These are phyloP conservation scores for Symbiodinium pilosum DNA, from an alignment of 73 alveolate genomes.

Conservation along the genomic window DNA sequence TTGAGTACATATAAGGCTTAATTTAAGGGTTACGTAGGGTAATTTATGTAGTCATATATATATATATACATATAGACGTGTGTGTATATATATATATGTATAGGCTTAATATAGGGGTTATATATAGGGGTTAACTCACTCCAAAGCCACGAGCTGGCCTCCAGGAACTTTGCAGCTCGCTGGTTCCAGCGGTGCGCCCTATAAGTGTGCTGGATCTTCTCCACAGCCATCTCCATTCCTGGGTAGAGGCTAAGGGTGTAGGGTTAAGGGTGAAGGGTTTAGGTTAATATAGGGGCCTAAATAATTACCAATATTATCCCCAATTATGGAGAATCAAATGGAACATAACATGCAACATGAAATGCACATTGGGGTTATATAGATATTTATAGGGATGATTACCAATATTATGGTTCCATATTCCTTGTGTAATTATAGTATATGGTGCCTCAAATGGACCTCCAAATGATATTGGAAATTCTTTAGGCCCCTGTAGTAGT, in stretches of 20 bases:
- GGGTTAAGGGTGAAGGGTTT: too few species aligned
- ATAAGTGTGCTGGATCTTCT: slow-evolving; percentile 87
- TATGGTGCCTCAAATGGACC: too few species aligned
- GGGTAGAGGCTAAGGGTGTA: neutral
- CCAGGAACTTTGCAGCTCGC: slow-evolving; percentile 53
- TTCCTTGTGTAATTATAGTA: too few species aligned
- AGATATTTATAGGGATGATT: too few species aligned
- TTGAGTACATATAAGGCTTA: too few species aligned
- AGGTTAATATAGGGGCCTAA: neutral
- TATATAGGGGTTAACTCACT: too few species aligned
- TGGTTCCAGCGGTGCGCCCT: slow-evolving; percentile 70
- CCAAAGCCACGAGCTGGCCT: neutral
- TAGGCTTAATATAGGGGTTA: too few species aligned
- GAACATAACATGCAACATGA: too few species aligned
- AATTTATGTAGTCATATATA: neutral
- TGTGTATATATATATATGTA: neutral
- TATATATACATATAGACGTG: neutral
- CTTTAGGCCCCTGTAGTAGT: too few species aligned
- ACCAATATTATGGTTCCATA: too few species aligned
- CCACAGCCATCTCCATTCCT: slow-evolving; percentile 61
- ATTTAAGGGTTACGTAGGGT: neutral
- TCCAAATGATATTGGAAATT: too few species aligned
- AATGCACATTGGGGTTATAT: too few species aligned
- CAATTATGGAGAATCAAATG: neutral
- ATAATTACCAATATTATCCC: neutral